A percentile compares a stretch with the other conserved stretches of the same genome.
phyloP scores from a whole-genome alignment of 495 filamentous ascomycete species.

The Hypoxylon fuscum region DNA sequence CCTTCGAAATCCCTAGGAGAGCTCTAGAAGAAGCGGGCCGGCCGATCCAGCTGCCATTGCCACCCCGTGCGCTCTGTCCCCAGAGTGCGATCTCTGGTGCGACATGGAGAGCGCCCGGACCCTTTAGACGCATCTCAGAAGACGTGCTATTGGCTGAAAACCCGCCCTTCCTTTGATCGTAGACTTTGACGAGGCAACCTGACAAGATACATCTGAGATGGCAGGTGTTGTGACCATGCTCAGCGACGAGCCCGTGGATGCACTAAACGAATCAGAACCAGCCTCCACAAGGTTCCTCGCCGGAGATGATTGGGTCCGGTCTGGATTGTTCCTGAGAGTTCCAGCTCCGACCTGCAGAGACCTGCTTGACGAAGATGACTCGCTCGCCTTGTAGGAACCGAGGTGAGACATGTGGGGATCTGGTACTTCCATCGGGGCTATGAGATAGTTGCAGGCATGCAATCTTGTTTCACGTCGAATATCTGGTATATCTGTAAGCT shows the following conservation, averaged over 20 bases:
- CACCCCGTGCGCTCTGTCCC: conserved; percentile 2
- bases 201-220: conserved; percentile 3
- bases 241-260: background rate
- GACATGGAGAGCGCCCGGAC: background rate
- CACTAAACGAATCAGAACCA: background rate
- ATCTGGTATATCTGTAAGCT: conserved; percentile 30
- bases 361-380: conserved; percentile 9
- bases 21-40: conserved; percentile 12
- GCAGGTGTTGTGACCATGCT: background rate
- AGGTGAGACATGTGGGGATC: conserved; percentile 28
- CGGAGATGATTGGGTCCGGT: background rate
- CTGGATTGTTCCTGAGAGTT: conserved; percentile 13
- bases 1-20: background rate
- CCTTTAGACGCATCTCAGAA: background rate
- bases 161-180: background rate
- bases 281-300: conserved; percentile 1
- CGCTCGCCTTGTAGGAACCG: conserved; percentile 20
- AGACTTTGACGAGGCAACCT: conserved; percentile 5
- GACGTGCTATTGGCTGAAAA: background rate
- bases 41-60: background rate
- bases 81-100: background rate
- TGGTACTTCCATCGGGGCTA: conserved; percentile 17
- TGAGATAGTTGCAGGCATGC: conserved; percentile 8
- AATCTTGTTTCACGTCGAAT: conserved; percentile 21
- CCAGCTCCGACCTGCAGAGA: conserved; percentile 1